Percentiles rank a stretch among this genome's conserved stretches.
phyloP scores from a whole-genome alignment of 495 filamentous ascomycete species.

The Daldinia concentrica region DNA sequence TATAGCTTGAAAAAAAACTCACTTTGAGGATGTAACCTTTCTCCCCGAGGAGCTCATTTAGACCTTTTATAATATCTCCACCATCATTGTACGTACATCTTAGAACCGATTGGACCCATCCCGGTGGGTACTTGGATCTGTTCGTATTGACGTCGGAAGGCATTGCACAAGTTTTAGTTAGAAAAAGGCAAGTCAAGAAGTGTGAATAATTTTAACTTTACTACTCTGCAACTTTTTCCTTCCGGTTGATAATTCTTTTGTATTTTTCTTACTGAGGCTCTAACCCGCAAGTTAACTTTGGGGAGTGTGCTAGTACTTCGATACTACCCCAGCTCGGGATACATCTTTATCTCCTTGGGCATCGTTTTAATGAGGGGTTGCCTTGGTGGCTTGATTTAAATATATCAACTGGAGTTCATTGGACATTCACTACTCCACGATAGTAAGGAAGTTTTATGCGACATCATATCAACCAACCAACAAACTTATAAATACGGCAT shows the following conservation, averaged over 20 bases:
- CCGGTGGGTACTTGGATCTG: neutral
- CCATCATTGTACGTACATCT: conserved; percentile 19
- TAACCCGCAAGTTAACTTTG: neutral
- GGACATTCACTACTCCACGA: conserved; percentile 4
- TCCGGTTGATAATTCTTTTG: neutral
- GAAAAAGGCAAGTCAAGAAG: neutral
- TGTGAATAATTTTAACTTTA: neutral
- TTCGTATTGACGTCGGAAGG: neutral
- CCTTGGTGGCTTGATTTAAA: conserved; percentile 9
- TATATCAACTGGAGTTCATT: conserved; percentile 3
- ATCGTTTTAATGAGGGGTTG: conserved; percentile 12
- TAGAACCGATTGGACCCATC: conserved; percentile 17
- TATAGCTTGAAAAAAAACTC: neutral
- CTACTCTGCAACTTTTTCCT: neutral
- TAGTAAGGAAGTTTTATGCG: neutral
- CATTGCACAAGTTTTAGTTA: neutral
- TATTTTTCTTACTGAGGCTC: neutral
- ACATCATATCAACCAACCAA: conserved; percentile 17
- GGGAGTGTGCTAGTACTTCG: neutral
- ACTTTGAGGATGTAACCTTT: conserved; percentile 16
- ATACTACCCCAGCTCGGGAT: conserved; percentile 8
- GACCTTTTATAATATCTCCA: neutral
- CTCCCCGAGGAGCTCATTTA: conserved; percentile 10
- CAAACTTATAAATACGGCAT: neutral
- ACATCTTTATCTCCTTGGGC: conserved; percentile 1